phyloP scores from a whole-genome alignment of 495 filamentous ascomycete genomes.

The Acidiella bohemica region DNA sequence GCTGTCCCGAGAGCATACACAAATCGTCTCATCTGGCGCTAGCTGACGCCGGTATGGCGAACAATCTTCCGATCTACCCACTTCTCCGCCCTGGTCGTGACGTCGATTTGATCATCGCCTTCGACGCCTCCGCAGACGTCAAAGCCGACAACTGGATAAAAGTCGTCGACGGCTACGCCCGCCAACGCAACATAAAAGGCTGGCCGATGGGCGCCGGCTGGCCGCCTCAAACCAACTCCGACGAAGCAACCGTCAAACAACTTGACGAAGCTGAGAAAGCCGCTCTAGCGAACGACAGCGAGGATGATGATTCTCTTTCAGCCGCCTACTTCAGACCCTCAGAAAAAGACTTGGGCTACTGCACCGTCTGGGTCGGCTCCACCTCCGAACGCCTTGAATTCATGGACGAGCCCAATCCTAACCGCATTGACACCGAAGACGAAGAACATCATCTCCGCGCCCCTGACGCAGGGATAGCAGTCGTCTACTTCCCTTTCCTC shows the following conservation, averaged over 20 bases:
- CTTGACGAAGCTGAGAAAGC: conserved; percentile 55
- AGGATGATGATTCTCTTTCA: too few relatives aligned
- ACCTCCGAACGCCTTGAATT: conserved; percentile 36
- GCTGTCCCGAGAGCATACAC: conserved; percentile 61
- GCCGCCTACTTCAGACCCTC: conserved; percentile 31
- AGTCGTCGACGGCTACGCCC: conserved; percentile 80
- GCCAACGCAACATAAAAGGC: conserved; percentile 73
- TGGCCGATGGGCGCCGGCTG: conserved; percentile 90
- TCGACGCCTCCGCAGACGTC: conserved; percentile 74
- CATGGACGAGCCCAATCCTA: neutral
- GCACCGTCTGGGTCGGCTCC: conserved; percentile 88
- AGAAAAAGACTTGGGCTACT: conserved; percentile 57
- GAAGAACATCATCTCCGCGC: conserved; percentile 39
- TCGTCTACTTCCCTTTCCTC: conserved; percentile 83
- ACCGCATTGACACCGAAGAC: neutral
- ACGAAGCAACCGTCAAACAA: conserved; percentile 43
- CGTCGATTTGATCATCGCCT: conserved; percentile 82
- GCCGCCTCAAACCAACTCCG: conserved; percentile 47
- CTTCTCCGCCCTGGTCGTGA: conserved; percentile 74
- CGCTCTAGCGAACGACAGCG: conserved; percentile 29
- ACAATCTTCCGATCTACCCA: conserved; percentile 92
- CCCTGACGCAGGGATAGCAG: conserved; percentile 70
- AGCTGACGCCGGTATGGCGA: conserved; percentile 95
- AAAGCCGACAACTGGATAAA: conserved; percentile 87
- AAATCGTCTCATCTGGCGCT: conserved; percentile 59